Base-by-base conservation (phyloP, 306 rosid species). In the Abrus precatorius region DNA sequence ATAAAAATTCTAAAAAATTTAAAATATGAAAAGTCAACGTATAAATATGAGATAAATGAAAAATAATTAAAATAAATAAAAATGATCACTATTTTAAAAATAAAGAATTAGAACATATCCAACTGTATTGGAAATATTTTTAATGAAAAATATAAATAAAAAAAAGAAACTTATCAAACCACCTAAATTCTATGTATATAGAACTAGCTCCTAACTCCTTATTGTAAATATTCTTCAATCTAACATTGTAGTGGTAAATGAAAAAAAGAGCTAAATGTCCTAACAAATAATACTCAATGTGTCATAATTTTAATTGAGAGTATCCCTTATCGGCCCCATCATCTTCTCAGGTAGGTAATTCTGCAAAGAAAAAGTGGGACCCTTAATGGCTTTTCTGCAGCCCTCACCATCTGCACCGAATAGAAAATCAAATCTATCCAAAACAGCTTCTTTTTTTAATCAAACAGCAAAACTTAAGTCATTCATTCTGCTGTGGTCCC, bases 401-500 rank as follows among this genome's bases (percentile, higher is more conserved):
- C 30, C 47, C 29, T 52, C 30, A 40, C 20, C 48, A 70, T 69
- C 40, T 48, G 55, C 78, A 49, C 84, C 38, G 62, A 75, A 75
- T 47, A 5, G 62, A 29, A 34, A 47, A 9, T 47, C 40, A 65
- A 65, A 14, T 65, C 71, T 41, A 14, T 7, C 40, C 40, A 36
- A 36, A 36, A 36, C 4, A 2, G 4, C 27, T 56, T 27, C 20
- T 10, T 45, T 63, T 30, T 32, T 41, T 43, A 38, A 74, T 32
- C 7, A 33, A 45, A 55, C 53, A 28, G 7, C 9, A 56, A 54
- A 74, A 8, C 45, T 48, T 45, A 40, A 61, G 28, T 69, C 74
- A 61, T 83, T 77, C 79, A 52, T 69, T 63, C 54, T 76, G 69
- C 34, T 56, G 13, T 60, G 67, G 68, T 34, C 65, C 82, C 61